A percentile compares a stretch with the other conserved stretches of the same genome.
phyloP scores from a whole-genome alignment of 164 flowering plant genomes.

The grape (Vitis vinifera) region DNA sequence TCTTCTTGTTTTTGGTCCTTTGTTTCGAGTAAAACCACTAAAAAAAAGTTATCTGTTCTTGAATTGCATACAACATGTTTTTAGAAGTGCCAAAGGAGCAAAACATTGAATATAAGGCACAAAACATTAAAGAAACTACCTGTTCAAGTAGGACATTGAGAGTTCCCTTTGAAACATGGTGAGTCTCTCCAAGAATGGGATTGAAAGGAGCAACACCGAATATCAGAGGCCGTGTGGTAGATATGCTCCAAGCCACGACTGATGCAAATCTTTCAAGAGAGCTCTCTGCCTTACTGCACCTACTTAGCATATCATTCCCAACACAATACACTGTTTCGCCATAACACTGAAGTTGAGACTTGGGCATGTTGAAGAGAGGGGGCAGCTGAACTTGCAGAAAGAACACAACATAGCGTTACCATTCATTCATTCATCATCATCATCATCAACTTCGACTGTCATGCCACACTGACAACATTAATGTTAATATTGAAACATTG shows the following conservation, averaged over 20 bases:
- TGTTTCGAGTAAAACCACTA: not conserved
- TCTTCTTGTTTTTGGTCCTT: too few relatives aligned
- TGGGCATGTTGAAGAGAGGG: slow-evolving; percentile 79
- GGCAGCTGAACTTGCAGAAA: slow-evolving; percentile 53
- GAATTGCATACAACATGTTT: too few relatives aligned
- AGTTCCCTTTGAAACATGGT: slow-evolving; percentile 69
- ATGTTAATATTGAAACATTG: not conserved
- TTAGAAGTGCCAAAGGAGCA: not conserved
- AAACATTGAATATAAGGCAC: not conserved
- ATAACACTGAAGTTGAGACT: slow-evolving; percentile 79
- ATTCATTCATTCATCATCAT: too few relatives aligned
- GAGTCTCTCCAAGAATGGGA: slow-evolving; percentile 94
- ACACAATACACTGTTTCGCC: slow-evolving; percentile 75
- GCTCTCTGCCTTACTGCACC: slow-evolving; percentile 42
- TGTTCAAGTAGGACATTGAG: slow-evolving; percentile 86
- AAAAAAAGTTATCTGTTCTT: too few relatives aligned
- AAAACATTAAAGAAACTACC: slow-evolving; percentile 32
- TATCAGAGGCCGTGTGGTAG: slow-evolving; percentile 53
- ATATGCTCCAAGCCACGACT: slow-evolving; percentile 80
- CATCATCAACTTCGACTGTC: too few relatives aligned
- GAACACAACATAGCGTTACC: too few relatives aligned
- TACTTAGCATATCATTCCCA: slow-evolving; percentile 45
- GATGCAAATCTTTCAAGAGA: slow-evolving; percentile 50
- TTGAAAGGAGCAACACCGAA: slow-evolving; percentile 85
- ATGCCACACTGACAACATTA: not conserved